phyloP scores from a whole-genome alignment of 2,329 filamentous ascomycete species.

The Cadophora luteo-olivacea region DNA sequence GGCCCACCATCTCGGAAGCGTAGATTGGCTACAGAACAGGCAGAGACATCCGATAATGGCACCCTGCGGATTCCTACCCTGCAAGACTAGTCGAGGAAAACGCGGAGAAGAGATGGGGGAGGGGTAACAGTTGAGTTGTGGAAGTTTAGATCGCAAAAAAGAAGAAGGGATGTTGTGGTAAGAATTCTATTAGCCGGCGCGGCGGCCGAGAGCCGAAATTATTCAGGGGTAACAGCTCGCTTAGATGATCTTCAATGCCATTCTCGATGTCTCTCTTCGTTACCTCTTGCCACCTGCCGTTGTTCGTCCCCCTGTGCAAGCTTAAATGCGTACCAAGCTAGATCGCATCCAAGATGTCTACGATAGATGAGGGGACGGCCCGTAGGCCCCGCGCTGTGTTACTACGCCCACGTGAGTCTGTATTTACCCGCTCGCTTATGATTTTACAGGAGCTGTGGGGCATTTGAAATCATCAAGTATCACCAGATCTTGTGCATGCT shows the following conservation, averaged over 20 bases:
- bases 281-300: conserved; percentile 4
- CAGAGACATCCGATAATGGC: conserved; percentile 8
- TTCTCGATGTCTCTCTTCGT: background rate
- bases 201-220: conserved; percentile 11
- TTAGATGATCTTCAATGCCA: conserved; percentile 21
- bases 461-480: background rate
- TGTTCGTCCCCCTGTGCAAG: background rate
- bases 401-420: background rate
- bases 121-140: conserved; percentile 6
- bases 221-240: conserved; percentile 20
- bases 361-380: conserved; percentile 23
- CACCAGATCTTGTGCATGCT: conserved; percentile 8
- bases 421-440: conserved; percentile 12
- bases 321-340: conserved; percentile 6
- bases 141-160: conserved; percentile 4
- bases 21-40: background rate
- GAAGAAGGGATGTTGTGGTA: conserved; percentile 16
- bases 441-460: background rate
- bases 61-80: background rate
- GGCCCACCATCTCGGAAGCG: conserved; percentile 16
- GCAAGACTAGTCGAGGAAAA: background rate
- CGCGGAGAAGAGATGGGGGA: conserved; percentile 18
- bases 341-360: conserved; percentile 3
- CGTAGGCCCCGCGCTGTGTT: conserved; percentile 9
- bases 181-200: conserved; percentile 7